phyloP scores from a whole-genome alignment of 2,329 filamentous ascomycete species.

The Colletotrichum cuscutae region DNA sequence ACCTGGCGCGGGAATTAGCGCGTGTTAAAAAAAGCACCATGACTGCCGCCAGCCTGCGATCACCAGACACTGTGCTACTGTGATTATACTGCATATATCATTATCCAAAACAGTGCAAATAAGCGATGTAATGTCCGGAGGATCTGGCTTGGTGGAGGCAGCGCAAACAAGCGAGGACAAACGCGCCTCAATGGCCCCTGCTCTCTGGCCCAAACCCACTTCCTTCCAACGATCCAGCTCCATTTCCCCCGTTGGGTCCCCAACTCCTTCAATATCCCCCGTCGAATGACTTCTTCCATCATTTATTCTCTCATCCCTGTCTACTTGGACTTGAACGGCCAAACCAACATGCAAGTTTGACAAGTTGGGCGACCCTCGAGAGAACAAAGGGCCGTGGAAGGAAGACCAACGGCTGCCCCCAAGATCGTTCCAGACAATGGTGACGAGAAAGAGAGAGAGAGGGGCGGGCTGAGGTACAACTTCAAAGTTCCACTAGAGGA shows the following conservation, averaged over 20 bases:
- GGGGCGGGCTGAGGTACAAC: too few relatives aligned
- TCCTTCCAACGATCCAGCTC: background rate
- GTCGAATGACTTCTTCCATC: conserved; percentile 11
- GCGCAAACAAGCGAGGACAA: conserved; percentile 20
- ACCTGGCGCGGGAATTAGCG: conserved; percentile 24
- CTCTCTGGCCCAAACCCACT: conserved; percentile 8
- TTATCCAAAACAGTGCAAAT: background rate
- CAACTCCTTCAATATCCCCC: conserved; percentile 27
- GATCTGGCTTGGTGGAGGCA: conserved; percentile 24
- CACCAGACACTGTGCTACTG: background rate
- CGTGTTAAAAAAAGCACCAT: conserved; percentile 29
- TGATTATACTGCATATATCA: accelerated
- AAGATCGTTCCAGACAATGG: background rate
- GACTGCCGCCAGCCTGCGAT: conserved; percentile 9
- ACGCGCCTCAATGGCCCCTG: conserved; percentile 12
- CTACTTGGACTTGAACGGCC: conserved; percentile 5
- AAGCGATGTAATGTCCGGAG: background rate
- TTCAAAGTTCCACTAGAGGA: background rate
- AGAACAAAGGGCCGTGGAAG: background rate
- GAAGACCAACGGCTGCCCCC: background rate
- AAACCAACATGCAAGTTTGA: conserved; percentile 9
- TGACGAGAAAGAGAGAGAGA: background rate
- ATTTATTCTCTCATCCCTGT: background rate
- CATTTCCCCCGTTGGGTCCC: conserved; percentile 1
- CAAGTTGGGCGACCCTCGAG: background rate